A percentile compares a stretch with the other conserved stretches of the same genome.
Evolutionary conservation across 2,329 filamentous ascomycete genomes (phyloP).

Genomic region (Domatiomyces globalis): DNA sequence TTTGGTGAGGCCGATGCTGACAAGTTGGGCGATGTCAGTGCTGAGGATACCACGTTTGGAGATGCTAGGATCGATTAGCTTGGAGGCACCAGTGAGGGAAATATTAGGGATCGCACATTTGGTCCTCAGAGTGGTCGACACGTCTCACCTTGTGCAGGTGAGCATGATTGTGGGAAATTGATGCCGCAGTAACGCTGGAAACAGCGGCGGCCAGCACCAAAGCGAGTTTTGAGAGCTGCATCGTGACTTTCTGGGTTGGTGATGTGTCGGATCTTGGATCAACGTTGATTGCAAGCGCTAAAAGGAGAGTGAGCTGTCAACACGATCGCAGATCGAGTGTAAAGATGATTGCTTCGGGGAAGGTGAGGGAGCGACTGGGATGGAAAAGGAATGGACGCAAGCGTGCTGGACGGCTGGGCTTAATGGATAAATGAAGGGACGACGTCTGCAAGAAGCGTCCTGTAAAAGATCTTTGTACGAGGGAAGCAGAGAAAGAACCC

Average conservation of each 20-base stretch:
- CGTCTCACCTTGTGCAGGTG: conserved; percentile 11
- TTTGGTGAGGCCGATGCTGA: background rate
- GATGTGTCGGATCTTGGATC: conserved; percentile 1
- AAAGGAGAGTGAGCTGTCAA: conserved; percentile 1
- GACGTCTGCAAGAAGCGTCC: conserved; percentile 12
- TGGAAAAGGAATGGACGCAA: conserved; percentile 16
- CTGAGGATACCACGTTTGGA: background rate
- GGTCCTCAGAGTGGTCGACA: background rate
- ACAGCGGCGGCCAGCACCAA: conserved; percentile 19
- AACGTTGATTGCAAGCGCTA: conserved; percentile 8
- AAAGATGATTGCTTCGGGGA: conserved; percentile 3
- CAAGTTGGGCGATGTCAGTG: background rate
- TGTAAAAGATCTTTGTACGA: background rate
- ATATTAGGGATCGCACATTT: background rate
- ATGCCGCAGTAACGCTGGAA: conserved; percentile 14
- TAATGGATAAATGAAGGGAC: conserved; percentile 11
- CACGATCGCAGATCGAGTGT: conserved; percentile 17
- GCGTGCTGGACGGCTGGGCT: conserved; percentile 8
- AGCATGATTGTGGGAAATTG: conserved; percentile 11
- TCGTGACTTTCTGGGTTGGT: conserved; percentile 7
- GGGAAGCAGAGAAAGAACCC: background rate
- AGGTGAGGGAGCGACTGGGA: conserved; percentile 6
- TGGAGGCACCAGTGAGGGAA: background rate
- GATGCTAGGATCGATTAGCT: background rate
- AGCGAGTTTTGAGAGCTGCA: conserved; percentile 15